A percentile compares a stretch with the other conserved stretches of the same genome.
Conservation (phyloP, 768 basidiomycete genomes). For the Lactifluus piperatus region DNA sequence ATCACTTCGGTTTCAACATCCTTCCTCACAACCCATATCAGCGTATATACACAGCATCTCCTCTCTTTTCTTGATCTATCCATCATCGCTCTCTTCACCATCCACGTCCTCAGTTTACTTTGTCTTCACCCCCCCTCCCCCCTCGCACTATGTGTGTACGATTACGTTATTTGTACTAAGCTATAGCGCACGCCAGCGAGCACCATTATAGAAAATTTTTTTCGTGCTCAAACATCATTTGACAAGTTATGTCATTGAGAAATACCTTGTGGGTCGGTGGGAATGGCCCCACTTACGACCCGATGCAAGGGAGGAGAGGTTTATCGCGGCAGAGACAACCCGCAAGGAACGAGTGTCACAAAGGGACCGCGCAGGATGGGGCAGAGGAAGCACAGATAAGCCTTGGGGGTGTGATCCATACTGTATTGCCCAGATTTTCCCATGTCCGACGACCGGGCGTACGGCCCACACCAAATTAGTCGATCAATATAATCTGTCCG, state of each 20-base stretch:
- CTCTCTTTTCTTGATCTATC: slow-evolving; percentile 14
- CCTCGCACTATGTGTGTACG: slow-evolving; percentile 17
- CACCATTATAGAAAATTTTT: slow-evolving; percentile 16
- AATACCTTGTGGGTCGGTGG: not conserved
- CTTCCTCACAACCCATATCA: slow-evolving; percentile 10
- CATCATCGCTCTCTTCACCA: slow-evolving; percentile 16
- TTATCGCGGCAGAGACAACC: not conserved
- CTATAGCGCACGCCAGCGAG: slow-evolving; percentile 16
- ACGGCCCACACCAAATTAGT: not conserved
- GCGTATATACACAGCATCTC: slow-evolving; percentile 22
- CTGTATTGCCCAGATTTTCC: not conserved
- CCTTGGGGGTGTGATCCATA: not conserved
- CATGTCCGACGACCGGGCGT: slow-evolving; percentile 7
- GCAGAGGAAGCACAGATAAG: slow-evolving; percentile 1
- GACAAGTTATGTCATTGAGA: not conserved
- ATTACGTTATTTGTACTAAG: slow-evolving; percentile 21
- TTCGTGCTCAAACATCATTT: not conserved
- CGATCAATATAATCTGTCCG: not conserved
- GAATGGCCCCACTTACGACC: not conserved
- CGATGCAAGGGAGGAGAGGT: not conserved
- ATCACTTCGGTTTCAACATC: slow-evolving; percentile 6
- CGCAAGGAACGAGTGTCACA: not conserved
- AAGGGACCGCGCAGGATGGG: not conserved
- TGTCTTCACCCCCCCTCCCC: not conserved
- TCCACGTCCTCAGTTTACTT: not conserved